phyloP scores from a whole-genome alignment of 2,329 filamentous ascomycete species.

The Madurella fahalii region DNA sequence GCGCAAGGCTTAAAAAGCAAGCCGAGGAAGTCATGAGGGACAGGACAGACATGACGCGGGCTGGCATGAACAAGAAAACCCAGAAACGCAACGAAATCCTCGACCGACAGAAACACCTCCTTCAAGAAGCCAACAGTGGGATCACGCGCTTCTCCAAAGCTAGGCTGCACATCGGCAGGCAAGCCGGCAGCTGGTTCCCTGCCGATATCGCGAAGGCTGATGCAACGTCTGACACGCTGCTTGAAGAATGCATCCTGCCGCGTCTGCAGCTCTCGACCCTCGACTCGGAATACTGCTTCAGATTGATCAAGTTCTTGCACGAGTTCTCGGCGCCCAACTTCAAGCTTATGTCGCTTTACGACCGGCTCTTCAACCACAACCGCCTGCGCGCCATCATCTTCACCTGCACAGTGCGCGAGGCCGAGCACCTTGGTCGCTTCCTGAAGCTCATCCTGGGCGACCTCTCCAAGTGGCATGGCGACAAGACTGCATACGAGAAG shows the following conservation, averaged over 20 bases:
- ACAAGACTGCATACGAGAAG: slow-evolving; percentile 72
- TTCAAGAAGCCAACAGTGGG: slow-evolving; percentile 69
- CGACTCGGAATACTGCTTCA: slow-evolving; percentile 85
- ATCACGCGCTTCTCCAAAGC: slow-evolving; percentile 63
- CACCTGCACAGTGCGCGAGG: slow-evolving; percentile 82
- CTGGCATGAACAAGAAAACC: slow-evolving; percentile 62
- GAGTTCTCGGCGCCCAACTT: slow-evolving; percentile 81
- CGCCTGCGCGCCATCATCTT: slow-evolving; percentile 80
- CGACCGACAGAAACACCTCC: slow-evolving; percentile 64
- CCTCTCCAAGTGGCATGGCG: slow-evolving; percentile 77
- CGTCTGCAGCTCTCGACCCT: slow-evolving; percentile 76
- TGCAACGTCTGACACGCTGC: slow-evolving; percentile 66
- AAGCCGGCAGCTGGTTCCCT: slow-evolving; percentile 76
- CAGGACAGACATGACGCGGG: slow-evolving; percentile 66
- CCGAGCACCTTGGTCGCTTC: slow-evolving; percentile 89
- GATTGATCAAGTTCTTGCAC: slow-evolving; percentile 83
- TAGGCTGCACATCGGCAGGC: slow-evolving; percentile 65
- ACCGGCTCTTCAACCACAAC: slow-evolving; percentile 79
- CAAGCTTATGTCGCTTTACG: slow-evolving; percentile 76
- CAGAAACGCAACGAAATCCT: slow-evolving; percentile 65
- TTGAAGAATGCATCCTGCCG: slow-evolving; percentile 92
- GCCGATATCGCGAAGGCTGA: slow-evolving; percentile 60
- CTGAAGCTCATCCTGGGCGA: slow-evolving; percentile 77
- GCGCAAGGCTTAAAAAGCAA: slow-evolving; percentile 62
- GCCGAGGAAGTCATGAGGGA: slow-evolving; percentile 65